Percentiles rank a stretch among this genome's conserved stretches.
These are phyloP conservation scores for Apophysomyces variabilis DNA, from an alignment of 371 early-diverging fungal species.

Conservation along the genomic window DNA sequence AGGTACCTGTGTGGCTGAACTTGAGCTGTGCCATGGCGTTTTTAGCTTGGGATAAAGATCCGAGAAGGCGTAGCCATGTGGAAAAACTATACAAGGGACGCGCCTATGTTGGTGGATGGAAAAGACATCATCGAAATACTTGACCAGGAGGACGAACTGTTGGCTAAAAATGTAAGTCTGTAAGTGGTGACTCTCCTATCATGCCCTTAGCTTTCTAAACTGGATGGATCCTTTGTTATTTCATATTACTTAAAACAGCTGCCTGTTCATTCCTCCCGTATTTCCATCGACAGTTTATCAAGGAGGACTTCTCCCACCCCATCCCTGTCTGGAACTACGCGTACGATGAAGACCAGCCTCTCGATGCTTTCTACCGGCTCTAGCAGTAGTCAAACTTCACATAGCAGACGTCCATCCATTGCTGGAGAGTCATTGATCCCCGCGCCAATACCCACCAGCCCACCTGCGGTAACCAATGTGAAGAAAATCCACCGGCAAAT, in stretches of 20 bases:
- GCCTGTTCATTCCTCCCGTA: conserved; percentile 34
- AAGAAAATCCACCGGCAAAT: conserved; percentile 26
- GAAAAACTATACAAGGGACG: conserved; percentile 36
- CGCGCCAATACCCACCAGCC: not conserved
- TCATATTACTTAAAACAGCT: conserved; percentile 13
- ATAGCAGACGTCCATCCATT: conserved; percentile 18
- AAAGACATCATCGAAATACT: conserved; percentile 34
- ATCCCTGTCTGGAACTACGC: conserved; percentile 22
- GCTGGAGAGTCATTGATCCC: conserved; percentile 7
- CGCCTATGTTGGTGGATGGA: conserved; percentile 36
- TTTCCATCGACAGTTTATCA: conserved; percentile 30
- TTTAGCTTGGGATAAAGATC: conserved; percentile 37
- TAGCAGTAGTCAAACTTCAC: conserved; percentile 9
- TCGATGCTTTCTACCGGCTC: conserved; percentile 18
- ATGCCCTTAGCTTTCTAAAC: not conserved
- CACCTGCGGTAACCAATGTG: conserved; percentile 10
- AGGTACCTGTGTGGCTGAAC: conserved; percentile 10
- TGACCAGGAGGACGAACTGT: conserved; percentile 28
- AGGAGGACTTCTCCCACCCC: conserved; percentile 25
- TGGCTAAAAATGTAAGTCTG: conserved; percentile 32
- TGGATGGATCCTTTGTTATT: not conserved
- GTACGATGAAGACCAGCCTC: conserved; percentile 21
- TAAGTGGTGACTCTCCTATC: not conserved
- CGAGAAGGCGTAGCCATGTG: conserved; percentile 34
- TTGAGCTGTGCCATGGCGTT: not conserved